Conservation (phyloP, 805 yeast genomes). For the Cyberlindnera maritima region DNA sequence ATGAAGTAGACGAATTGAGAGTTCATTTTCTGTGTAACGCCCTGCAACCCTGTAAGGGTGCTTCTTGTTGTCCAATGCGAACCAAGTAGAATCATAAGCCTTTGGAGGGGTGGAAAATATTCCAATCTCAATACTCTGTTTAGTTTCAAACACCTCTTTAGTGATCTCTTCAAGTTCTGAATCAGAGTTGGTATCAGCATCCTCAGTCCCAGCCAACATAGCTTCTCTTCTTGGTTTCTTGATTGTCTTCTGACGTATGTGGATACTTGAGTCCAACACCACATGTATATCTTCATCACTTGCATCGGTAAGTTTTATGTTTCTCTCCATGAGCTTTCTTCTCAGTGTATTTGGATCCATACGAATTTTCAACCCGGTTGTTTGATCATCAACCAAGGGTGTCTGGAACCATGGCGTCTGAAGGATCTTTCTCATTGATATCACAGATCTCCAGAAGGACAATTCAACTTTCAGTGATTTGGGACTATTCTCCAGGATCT, state of each 20-base stretch:
- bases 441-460: conserved; percentile 35
- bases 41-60: conserved; percentile 5
- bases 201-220: conserved; percentile 15
- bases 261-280: conserved; percentile 25
- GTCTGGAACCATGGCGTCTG: conserved; percentile 35
- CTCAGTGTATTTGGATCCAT: conserved; percentile 4
- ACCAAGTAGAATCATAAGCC: not conserved
- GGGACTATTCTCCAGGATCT: conserved; percentile 22
- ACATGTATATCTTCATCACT: conserved; percentile 5
- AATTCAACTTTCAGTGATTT: conserved; percentile 31
- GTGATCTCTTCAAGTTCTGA: conserved; percentile 15
- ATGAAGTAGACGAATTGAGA: conserved; percentile 20
- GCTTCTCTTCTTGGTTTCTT: conserved; percentile 8
- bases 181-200: conserved; percentile 6
- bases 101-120: not conserved
- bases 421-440: conserved; percentile 27
- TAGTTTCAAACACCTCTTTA: conserved; percentile 8
- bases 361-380: not conserved
- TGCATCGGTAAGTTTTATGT: conserved; percentile 1
- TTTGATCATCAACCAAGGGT: conserved; percentile 14
- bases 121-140: not conserved
- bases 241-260: conserved; percentile 11
- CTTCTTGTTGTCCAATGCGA: not conserved
- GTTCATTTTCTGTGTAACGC: conserved; percentile 5
- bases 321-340: conserved; percentile 10